Evolutionary conservation across 2,329 filamentous ascomycete genomes (phyloP), one percentile per base, ranked within the genome.

Genomic region (Aspergillus sp.): DNA sequence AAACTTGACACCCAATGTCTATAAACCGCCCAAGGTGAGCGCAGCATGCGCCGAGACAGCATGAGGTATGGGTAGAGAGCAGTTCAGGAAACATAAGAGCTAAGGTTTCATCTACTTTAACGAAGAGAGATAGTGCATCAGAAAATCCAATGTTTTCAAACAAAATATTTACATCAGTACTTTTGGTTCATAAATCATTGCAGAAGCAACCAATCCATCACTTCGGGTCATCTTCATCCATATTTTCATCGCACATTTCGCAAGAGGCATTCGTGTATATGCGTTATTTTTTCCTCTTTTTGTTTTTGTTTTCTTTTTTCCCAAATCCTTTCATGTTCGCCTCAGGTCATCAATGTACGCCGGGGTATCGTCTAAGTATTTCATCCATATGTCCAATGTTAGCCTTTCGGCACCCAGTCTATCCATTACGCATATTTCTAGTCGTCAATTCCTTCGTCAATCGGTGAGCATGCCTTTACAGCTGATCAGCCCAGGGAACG

Each of bases 401-500:
- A 19, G 19, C 19, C 19, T 19, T 19, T 19, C 19, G 19, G 19
- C 19, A 19, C 19, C 19, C 19, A 19, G 19, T 19, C 19, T 60
- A 60, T 60, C 52, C 56, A 58, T 59, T 57, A 59, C 42, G 37
- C 49, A 46, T 49, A 49, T 42, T 49, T 50, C 43, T 44, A 49
- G 43, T 54, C 48, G 49, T 59, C 49, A 54, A 39, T 39, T 52
- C 37, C 27, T 29, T 19, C 19, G 19, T 19, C 19, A 43, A 43
- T 44, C 39, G 31, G 11, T 39, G 19, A 19, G 19, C 10, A 19
- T n/a, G 11, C 35, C 38, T 44, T 58, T 54, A 65, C 49, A 66
- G 53, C 57, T 65, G 62, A 51, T 68, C 65, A 34, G 56, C 62
- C 62, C 65, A 69, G 36, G 66, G 64, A 40, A 64, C 64, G 55